Conservation (phyloP, 495 filamentous ascomycete species). For the Podospora tetraspora region DNA sequence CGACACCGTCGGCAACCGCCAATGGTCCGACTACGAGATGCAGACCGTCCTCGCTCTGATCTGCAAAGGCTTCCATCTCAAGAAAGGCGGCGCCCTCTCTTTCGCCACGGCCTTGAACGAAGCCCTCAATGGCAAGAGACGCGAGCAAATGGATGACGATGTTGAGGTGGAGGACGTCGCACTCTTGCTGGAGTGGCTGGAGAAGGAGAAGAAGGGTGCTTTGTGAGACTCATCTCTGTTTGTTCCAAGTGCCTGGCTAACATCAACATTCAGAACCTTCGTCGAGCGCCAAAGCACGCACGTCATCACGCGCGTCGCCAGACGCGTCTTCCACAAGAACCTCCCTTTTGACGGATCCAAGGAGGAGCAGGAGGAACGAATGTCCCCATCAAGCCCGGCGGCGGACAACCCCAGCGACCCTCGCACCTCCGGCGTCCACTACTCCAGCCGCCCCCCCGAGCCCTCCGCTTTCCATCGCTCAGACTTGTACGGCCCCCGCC, state of each 20-base stretch:
- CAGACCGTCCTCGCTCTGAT: conserved; percentile 10
- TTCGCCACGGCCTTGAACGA: conserved; percentile 13
- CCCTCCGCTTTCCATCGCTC: no score
- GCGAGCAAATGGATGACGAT: conserved; percentile 1
- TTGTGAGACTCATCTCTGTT: background rate
- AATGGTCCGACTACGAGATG: conserved; percentile 15
- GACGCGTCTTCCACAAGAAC: conserved; percentile 5
- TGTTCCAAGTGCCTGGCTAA: background rate
- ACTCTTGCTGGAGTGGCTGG: conserved; percentile 3
- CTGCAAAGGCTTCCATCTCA: conserved; percentile 9
- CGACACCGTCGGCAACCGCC: background rate
- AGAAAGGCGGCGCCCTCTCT: background rate
- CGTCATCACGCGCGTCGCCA: conserved; percentile 4
- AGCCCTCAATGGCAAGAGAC: conserved; percentile 7
- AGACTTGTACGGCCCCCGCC: background rate
- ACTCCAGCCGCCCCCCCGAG: no score
- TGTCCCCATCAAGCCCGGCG: background rate
- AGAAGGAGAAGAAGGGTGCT: conserved; percentile 6
- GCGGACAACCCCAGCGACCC: background rate
- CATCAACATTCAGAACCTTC: background rate
- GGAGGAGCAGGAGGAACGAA: conserved; percentile 1
- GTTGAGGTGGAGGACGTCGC: conserved; percentile 11
- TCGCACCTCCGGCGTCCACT: background rate
- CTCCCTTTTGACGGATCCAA: conserved; percentile 1
- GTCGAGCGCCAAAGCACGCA: conserved; percentile 8